A percentile compares a stretch with the other conserved stretches of the same genome.
phyloP scores from a whole-genome alignment of 2,329 filamentous ascomycete species.

The Coccinonectria pachysandricola region DNA sequence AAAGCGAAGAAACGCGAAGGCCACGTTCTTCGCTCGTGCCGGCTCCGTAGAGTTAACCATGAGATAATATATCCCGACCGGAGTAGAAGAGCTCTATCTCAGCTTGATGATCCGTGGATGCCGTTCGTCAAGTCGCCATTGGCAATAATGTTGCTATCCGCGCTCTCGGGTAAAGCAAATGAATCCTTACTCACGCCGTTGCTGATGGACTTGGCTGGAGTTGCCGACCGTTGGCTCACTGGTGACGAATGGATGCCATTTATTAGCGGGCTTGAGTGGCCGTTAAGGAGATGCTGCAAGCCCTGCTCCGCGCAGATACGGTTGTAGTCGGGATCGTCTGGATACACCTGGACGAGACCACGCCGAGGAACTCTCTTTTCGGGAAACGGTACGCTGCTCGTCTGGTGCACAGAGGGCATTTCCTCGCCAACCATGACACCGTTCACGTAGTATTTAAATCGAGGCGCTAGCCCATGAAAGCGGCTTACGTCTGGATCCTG shows the following conservation, averaged over 20 bases:
- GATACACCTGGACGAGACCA: constrained; percentile 40
- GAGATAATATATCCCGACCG: too few species aligned
- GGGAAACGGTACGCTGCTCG: constrained; percentile 44
- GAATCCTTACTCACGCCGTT: constrained; percentile 22
- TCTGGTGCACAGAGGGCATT: constrained; percentile 33
- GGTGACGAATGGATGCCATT: constrained; percentile 41
- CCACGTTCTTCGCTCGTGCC: too few species aligned
- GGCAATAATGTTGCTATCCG: constrained; percentile 7
- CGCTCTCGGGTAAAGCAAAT: constrained; percentile 8
- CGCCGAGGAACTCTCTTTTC: constrained; percentile 45
- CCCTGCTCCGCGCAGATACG: constrained; percentile 47
- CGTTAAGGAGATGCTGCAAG: constrained; percentile 41
- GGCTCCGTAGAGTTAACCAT: too few species aligned
- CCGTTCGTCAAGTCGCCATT: constrained; percentile 22
- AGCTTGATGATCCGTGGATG: constrained; percentile 16
- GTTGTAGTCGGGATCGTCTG: constrained; percentile 47
- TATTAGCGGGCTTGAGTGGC: constrained; percentile 32
- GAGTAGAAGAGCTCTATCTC: constrained; percentile 4
- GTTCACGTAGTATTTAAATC: constrained; percentile 48
- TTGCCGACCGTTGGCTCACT: constrained; percentile 25
- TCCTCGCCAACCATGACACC: constrained; percentile 44
- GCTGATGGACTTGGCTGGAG: constrained; percentile 13
- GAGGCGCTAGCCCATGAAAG: constrained; percentile 44
- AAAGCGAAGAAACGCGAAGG: too few species aligned
- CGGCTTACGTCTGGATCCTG: constrained; percentile 43